These are phyloP conservation scores for Cladosporium cucumerinum DNA, from an alignment of 2,329 filamentous ascomycete genomes.

Conservation along the genomic window DNA sequence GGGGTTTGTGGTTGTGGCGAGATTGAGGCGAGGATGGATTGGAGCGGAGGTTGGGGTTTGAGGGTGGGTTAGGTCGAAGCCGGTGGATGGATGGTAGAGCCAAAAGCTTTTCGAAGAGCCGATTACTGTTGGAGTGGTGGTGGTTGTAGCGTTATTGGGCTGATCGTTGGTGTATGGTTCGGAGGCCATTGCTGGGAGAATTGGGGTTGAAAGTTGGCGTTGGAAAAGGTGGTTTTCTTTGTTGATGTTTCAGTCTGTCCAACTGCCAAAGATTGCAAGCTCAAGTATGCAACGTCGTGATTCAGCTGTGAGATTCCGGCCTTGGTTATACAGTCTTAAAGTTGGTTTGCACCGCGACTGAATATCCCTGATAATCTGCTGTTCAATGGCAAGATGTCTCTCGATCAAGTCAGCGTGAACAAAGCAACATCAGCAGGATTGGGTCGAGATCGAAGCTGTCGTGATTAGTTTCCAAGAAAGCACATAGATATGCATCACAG, in stretches of 20 bases:
- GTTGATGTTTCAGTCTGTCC: background rate
- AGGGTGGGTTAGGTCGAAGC: conserved; percentile 48
- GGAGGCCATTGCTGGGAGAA: background rate
- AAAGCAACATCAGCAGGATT: background rate
- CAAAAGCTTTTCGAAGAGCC: conserved; percentile 47
- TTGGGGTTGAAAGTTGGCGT: background rate
- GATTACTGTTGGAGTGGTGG: conserved; percentile 28
- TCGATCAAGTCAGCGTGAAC: background rate
- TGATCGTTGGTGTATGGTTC: background rate
- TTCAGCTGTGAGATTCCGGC: background rate
- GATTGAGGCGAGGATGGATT: conserved; percentile 15
- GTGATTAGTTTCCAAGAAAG: background rate
- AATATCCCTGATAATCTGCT: background rate
- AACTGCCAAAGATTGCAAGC: background rate
- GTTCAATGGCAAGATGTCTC: background rate
- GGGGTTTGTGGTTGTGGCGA: conserved; percentile 24
- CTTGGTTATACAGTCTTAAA: background rate
- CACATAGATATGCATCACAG: background rate
- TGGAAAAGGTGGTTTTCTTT: background rate
- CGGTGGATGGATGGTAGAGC: conserved; percentile 41
- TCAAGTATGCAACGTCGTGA: background rate
- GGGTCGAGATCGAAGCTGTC: background rate
- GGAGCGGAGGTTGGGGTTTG: conserved; percentile 28
- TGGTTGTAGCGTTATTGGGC: background rate
- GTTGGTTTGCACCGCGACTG: background rate